phyloP scores from a whole-genome alignment of 1,139 yeast species.

The Hansenula lynferdii region DNA sequence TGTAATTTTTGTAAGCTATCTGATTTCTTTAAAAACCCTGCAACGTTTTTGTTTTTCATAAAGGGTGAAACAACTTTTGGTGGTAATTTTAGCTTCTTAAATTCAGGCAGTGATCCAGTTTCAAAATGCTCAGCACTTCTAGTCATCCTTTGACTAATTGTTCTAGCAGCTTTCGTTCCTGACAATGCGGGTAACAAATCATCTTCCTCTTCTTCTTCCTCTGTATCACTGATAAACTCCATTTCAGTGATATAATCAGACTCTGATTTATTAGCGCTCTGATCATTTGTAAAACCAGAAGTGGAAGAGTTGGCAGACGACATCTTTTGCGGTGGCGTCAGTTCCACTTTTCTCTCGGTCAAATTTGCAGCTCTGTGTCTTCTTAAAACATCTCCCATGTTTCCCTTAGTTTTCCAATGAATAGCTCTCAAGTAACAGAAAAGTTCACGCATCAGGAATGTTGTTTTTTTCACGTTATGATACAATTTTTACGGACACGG shows the following conservation, averaged over 20 bases:
- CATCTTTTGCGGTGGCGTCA: too few relatives aligned
- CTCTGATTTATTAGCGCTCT: too few relatives aligned
- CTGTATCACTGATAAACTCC: not conserved
- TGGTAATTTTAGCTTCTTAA: constrained; percentile 7
- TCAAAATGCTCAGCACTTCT: constrained; percentile 10
- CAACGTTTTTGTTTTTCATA: not conserved
- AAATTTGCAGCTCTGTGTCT: too few relatives aligned
- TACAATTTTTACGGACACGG: too few relatives aligned
- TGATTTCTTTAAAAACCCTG: not conserved
- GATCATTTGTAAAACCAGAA: too few relatives aligned
- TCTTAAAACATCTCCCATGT: too few relatives aligned
- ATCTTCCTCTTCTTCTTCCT: constrained; percentile 6
- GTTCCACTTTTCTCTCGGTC: too few relatives aligned
- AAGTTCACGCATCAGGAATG: too few relatives aligned
- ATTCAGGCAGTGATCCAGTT: constrained; percentile 1
- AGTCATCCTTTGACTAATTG: not conserved
- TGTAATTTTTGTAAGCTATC: constrained; percentile 8
- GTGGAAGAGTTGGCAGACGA: too few relatives aligned
- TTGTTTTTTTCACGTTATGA: too few relatives aligned
- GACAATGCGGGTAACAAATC: constrained; percentile 9
- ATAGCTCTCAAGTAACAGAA: too few relatives aligned
- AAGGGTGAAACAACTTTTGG: constrained; percentile 5
- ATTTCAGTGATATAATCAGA: not conserved
- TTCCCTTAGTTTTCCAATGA: too few relatives aligned
- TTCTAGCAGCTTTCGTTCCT: not conserved